Conservation (phyloP, 2,329 filamentous ascomycete genomes). For the Venturia carpophila region DNA sequence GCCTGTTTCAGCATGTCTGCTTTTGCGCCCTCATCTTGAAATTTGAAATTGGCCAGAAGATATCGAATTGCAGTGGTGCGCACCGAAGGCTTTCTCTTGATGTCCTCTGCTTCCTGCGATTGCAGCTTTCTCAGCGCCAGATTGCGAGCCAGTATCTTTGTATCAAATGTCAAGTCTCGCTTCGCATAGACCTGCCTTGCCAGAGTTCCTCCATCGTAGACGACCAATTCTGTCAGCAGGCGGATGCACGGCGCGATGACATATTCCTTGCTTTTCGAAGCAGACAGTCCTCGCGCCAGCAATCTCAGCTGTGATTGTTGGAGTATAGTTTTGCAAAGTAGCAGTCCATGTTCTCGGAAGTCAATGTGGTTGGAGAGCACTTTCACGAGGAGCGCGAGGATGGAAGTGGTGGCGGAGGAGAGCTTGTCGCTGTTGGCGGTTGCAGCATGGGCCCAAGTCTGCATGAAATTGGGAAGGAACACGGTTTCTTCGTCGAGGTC, state of each 20-base stretch:
- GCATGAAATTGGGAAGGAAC: constrained; percentile 71
- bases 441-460: constrained; percentile 78
- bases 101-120: constrained; percentile 40
- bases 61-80: constrained; percentile 78
- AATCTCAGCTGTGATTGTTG: constrained; percentile 75
- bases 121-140: constrained; percentile 59
- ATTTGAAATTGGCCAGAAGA: constrained; percentile 68
- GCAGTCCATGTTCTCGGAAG: constrained; percentile 64
- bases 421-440: constrained; percentile 73
- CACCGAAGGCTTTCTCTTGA: constrained; percentile 66
- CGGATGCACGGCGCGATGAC: constrained; percentile 83
- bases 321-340: constrained; percentile 73
- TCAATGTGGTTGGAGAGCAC: constrained; percentile 67
- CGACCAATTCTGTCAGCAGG: constrained; percentile 75
- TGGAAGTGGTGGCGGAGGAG: constrained; percentile 70
- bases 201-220: constrained; percentile 75
- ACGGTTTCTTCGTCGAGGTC: constrained; percentile 48
- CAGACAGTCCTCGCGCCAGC: constrained; percentile 67
- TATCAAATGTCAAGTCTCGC: constrained; percentile 64
- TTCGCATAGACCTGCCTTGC: constrained; percentile 71
- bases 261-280: constrained; percentile 75
- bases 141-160: constrained; percentile 68
- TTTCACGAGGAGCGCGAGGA: constrained; percentile 73
- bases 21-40: constrained; percentile 69
- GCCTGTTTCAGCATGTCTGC: constrained; percentile 73